phyloP scores from a whole-genome alignment of 1,139 yeast genomes.

The Blastobotrys persicus region DNA sequence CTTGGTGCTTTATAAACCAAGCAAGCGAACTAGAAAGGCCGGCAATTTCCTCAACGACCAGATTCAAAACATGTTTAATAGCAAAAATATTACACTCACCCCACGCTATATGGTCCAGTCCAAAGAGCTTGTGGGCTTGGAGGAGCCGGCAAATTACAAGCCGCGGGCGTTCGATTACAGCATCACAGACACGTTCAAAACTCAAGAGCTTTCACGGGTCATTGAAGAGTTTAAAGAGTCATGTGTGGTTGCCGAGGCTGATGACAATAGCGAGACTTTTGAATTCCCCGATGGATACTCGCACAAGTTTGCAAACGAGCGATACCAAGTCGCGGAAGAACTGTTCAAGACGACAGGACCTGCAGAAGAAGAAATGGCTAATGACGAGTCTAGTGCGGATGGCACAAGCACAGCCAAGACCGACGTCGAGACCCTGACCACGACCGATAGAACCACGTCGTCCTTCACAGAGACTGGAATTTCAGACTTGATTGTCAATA shows the following conservation, averaged over 20 bases:
- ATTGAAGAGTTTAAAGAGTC: slow-evolving; percentile 63
- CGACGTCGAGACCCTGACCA: slow-evolving; percentile 21
- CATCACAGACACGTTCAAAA: background rate
- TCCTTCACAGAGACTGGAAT: slow-evolving; percentile 48
- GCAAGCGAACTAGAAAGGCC: slow-evolving; percentile 35
- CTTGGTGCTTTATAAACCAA: slow-evolving; percentile 61
- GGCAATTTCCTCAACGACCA: slow-evolving; percentile 38
- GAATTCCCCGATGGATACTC: slow-evolving; percentile 78
- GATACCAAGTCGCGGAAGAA: slow-evolving; percentile 70
- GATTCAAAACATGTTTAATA: slow-evolving; percentile 27
- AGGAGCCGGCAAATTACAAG: slow-evolving; percentile 35
- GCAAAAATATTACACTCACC: slow-evolving; percentile 30
- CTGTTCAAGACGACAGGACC: slow-evolving; percentile 50
- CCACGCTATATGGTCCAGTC: slow-evolving; percentile 37
- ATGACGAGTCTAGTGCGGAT: slow-evolving; percentile 8
- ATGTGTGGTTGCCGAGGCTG: slow-evolving; percentile 17
- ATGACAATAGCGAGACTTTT: slow-evolving; percentile 38
- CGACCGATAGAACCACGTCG: slow-evolving; percentile 24
- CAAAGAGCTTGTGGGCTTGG: slow-evolving; percentile 33
- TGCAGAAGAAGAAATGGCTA: slow-evolving; percentile 34
- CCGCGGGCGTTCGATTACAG: slow-evolving; percentile 4
- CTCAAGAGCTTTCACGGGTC: slow-evolving; percentile 24
- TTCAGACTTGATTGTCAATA: slow-evolving; percentile 65
- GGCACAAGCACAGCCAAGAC: slow-evolving; percentile 25
- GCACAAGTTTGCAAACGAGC: slow-evolving; percentile 53